Evolutionary conservation across 2,329 filamentous ascomycete species (phyloP).

Genomic region (Claviceps quebecensis): DNA sequence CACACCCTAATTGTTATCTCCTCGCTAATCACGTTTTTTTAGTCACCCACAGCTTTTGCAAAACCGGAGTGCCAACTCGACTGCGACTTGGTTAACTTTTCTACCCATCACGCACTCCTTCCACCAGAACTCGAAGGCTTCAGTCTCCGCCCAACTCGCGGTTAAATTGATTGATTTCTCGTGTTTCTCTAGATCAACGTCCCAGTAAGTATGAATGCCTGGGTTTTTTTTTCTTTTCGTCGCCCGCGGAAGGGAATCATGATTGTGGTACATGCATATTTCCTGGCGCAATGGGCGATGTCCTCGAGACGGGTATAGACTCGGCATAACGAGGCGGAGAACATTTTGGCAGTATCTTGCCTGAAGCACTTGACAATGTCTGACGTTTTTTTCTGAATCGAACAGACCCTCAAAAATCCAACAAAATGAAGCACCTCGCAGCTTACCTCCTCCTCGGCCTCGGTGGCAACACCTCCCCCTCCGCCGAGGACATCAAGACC

Average conservation of each 20-base stretch:
- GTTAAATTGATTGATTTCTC: slow-evolving; percentile 99
- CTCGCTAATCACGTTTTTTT: slow-evolving; percentile 16
- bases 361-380: neutral
- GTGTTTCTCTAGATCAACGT: slow-evolving; percentile 43
- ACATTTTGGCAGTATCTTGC: too few relatives aligned
- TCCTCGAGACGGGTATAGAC: too few relatives aligned
- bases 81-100: slow-evolving; percentile 15
- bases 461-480: slow-evolving; percentile 81
- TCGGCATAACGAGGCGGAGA: too few relatives aligned
- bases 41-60: slow-evolving; percentile 19
- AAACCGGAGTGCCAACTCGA: slow-evolving; percentile 16
- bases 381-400: neutral
- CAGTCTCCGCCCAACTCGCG: slow-evolving; percentile 97
- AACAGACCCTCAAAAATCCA: slow-evolving; percentile 10
- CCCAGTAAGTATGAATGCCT: slow-evolving; percentile 19
- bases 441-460: slow-evolving; percentile 96
- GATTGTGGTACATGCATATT: too few relatives aligned
- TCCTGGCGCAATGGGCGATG: too few relatives aligned
- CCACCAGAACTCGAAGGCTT: slow-evolving; percentile 75
- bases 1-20: slow-evolving; percentile 12
- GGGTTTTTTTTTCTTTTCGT: neutral
- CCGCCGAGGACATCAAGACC: slow-evolving; percentile 69
- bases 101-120: slow-evolving; percentile 15
- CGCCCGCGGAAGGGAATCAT: neutral
- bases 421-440: slow-evolving; percentile 99